Percentiles rank a stretch among this genome's conserved stretches.
These are phyloP conservation scores for Fusarium avenaceum DNA, from an alignment of 2,329 filamentous ascomycete species.

Conservation along the genomic window DNA sequence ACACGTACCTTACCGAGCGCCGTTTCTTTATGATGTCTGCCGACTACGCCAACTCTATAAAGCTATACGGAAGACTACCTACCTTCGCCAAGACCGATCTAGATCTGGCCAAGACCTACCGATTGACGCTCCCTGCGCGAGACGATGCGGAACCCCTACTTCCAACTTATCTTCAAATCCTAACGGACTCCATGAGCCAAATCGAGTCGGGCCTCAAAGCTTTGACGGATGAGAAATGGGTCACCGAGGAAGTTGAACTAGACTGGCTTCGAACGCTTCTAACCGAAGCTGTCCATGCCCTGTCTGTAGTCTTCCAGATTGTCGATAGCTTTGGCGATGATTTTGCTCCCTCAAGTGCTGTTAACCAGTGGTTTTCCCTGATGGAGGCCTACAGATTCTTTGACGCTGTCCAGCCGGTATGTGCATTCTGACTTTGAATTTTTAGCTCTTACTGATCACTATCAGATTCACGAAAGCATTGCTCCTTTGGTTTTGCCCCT, in stretches of 20 bases:
- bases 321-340: slow-evolving; percentile 69
- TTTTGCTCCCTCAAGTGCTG: slow-evolving; percentile 69
- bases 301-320: slow-evolving; percentile 81
- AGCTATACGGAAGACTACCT: slow-evolving; percentile 57
- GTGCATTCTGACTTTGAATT: slow-evolving; percentile 19
- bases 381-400: slow-evolving; percentile 79
- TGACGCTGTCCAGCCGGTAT: slow-evolving; percentile 65
- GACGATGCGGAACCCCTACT: slow-evolving; percentile 61
- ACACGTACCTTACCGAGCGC: slow-evolving; percentile 79
- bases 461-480: slow-evolving; percentile 57
- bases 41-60: slow-evolving; percentile 67
- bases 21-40: slow-evolving; percentile 75
- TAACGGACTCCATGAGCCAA: slow-evolving; percentile 63
- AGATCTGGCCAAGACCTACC: slow-evolving; percentile 51
- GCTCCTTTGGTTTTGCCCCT: slow-evolving; percentile 71
- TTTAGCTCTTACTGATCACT: slow-evolving; percentile 35
- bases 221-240: slow-evolving; percentile 64
- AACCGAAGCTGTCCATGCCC: slow-evolving; percentile 78
- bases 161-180: slow-evolving; percentile 62
- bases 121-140: slow-evolving; percentile 48
- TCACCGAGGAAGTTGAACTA: slow-evolving; percentile 66
- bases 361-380: slow-evolving; percentile 81
- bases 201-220: slow-evolving; percentile 64
- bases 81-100: slow-evolving; percentile 49
- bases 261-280: slow-evolving; percentile 74